These are phyloP conservation scores for Verticillium longisporum DNA, from an alignment of 2,329 filamentous ascomycete genomes.

Conservation along the genomic window DNA sequence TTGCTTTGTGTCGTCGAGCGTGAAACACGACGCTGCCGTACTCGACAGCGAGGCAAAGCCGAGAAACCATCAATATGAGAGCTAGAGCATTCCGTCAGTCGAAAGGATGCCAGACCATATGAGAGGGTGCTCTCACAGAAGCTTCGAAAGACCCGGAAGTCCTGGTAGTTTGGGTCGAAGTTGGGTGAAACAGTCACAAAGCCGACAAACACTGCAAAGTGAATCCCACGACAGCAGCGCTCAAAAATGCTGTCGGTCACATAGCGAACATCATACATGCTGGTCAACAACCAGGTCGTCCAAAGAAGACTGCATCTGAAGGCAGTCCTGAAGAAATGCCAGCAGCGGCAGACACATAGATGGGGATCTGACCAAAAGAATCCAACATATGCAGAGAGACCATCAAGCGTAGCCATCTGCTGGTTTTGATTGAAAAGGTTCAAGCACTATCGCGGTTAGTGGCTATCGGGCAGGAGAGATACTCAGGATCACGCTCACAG, in stretches of 20 bases:
- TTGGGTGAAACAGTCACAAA: conserved; percentile 53
- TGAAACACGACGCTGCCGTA: conserved; percentile 42
- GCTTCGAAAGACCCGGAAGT: conserved; percentile 28
- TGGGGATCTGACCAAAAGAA: conserved; percentile 22
- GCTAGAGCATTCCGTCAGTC: conserved; percentile 14
- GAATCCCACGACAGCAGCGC: conserved; percentile 48
- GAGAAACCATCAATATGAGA: conserved; percentile 43
- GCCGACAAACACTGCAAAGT: conserved; percentile 58
- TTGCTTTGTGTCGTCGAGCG: conserved; percentile 29
- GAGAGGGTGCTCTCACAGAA: conserved; percentile 27
- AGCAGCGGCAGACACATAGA: neutral
- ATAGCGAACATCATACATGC: conserved; percentile 60
- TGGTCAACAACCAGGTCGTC: conserved; percentile 62
- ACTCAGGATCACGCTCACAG: conserved; percentile 13
- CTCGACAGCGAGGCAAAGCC: conserved; percentile 45
- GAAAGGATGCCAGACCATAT: neutral
- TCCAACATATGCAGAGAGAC: conserved; percentile 20
- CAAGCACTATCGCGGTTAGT: neutral
- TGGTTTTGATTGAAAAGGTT: neutral
- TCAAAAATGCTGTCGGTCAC: conserved; percentile 57
- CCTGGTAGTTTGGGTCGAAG: conserved; percentile 31
- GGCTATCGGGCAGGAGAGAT: neutral
- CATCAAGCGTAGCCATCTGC: neutral
- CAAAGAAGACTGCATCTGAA: conserved; percentile 39
- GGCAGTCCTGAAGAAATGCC: neutral